Evolutionary conservation across 495 filamentous ascomycete genomes (phyloP).

Genomic region (Penicillium subrubescens): DNA sequence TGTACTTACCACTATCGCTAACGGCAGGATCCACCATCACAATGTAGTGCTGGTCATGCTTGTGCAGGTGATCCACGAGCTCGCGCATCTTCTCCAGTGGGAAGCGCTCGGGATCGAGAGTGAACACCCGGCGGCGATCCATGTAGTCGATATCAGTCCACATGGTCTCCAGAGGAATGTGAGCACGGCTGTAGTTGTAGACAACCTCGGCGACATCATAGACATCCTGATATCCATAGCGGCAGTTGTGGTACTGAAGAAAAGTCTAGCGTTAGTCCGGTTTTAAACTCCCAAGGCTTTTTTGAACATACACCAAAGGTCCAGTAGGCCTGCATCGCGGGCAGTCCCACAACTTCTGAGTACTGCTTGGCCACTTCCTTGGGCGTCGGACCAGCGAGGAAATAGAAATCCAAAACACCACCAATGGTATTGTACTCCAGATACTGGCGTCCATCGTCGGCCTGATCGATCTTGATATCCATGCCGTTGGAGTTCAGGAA

Average conservation of each 20-base stretch:
- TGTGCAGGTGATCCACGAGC: conserved; percentile 71
- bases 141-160: conserved; percentile 91
- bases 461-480: conserved; percentile 80
- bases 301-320: conserved; percentile 58
- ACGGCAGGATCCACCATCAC: conserved; percentile 90
- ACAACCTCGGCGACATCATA: conserved; percentile 80
- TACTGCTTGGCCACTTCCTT: conserved; percentile 76
- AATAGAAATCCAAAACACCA: conserved; percentile 84
- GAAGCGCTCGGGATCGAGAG: conserved; percentile 73
- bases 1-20: conserved; percentile 38
- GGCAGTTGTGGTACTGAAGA: conserved; percentile 72
- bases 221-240: conserved; percentile 78
- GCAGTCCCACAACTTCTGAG: conserved; percentile 64
- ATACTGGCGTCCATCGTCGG: conserved; percentile 62
- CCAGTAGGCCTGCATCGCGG: conserved; percentile 86
- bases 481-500: conserved; percentile 83
- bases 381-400: conserved; percentile 72
- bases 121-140: conserved; percentile 68
- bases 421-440: conserved; percentile 85
- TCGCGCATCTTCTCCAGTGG: conserved; percentile 67
- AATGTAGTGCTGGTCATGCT: conserved; percentile 75
- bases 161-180: conserved; percentile 83
- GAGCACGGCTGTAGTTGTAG: conserved; percentile 73
- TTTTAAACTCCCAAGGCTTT: background rate
- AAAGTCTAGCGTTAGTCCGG: background rate